Evolutionary conservation across 495 filamentous ascomycete genomes (phyloP).

Genomic region (Hapsidospora chrysogenum): DNA sequence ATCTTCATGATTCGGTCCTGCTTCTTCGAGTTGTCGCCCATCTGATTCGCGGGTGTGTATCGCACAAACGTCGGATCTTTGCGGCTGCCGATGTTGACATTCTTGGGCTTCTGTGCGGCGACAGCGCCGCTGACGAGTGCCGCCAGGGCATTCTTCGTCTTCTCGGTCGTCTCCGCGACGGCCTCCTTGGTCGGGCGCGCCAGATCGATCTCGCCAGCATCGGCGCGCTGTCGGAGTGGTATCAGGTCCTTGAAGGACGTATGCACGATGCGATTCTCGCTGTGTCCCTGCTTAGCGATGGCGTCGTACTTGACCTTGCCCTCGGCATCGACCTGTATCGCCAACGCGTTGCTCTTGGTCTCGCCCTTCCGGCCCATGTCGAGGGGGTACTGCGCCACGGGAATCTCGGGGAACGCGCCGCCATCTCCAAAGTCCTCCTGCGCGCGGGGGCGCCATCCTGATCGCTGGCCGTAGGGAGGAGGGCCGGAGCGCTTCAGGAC

Average conservation of each 20-base stretch:
- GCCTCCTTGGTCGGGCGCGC: constrained; percentile 75
- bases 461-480: constrained; percentile 68
- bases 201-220: constrained; percentile 85
- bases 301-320: constrained; percentile 95
- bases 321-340: constrained; percentile 75
- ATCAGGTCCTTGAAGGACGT: constrained; percentile 95
- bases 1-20: constrained; percentile 98
- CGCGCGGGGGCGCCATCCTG: constrained; percentile 73
- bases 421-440: constrained; percentile 92
- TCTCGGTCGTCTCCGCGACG: constrained; percentile 64
- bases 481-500: constrained; percentile 72
- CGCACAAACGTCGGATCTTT: constrained; percentile 86
- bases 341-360: constrained; percentile 68
- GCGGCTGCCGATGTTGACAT: constrained; percentile 57
- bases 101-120: constrained; percentile 89
- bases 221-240: constrained; percentile 79
- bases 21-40: constrained; percentile 78
- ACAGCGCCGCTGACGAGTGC: constrained; percentile 72
- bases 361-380: constrained; percentile 77
- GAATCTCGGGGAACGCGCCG: constrained; percentile 89
- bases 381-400: constrained; percentile 86
- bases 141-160: constrained; percentile 72
- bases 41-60: constrained; percentile 92
- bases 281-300: constrained; percentile 82
- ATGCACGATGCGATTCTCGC: constrained; percentile 71